phyloP scores from a whole-genome alignment of 2,329 filamentous ascomycete species.

The Colletotrichum tofieldiae region DNA sequence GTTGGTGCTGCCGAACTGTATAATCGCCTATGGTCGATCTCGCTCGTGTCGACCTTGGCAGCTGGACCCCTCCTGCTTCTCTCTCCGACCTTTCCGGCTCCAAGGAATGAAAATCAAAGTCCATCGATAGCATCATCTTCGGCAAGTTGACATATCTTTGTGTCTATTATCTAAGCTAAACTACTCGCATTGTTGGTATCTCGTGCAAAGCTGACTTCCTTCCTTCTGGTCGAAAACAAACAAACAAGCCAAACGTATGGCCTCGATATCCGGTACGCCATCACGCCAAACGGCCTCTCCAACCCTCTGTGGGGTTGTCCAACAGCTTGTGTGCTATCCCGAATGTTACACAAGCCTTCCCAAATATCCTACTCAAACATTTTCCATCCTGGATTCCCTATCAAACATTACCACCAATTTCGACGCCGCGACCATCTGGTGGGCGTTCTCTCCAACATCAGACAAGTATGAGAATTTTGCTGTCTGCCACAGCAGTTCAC shows the following conservation, averaged over 20 bases:
- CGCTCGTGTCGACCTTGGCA: neutral
- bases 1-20: neutral
- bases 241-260: neutral
- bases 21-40: neutral
- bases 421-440: neutral
- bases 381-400: neutral
- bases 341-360: neutral
- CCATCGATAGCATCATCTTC: too few species aligned
- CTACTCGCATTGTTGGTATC: conserved; percentile 32
- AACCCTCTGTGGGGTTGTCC: neutral
- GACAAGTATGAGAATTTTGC: neutral
- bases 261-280: conserved; percentile 23
- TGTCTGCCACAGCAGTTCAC: neutral
- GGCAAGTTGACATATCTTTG: neutral
- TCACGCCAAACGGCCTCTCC: neutral
- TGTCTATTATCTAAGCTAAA: conserved; percentile 18
- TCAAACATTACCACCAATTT: neutral
- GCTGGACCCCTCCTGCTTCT: too few species aligned
- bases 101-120: too few species aligned
- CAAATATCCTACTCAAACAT: neutral
- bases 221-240: neutral
- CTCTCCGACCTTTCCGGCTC: neutral
- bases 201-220: conserved; percentile 7
- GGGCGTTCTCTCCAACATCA: neutral
- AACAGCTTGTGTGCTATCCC: neutral